Percentiles rank a stretch among this genome's conserved stretches.
phyloP scores from a whole-genome alignment of 2,329 filamentous ascomycete species.

The Cladophialophora exuberans region DNA sequence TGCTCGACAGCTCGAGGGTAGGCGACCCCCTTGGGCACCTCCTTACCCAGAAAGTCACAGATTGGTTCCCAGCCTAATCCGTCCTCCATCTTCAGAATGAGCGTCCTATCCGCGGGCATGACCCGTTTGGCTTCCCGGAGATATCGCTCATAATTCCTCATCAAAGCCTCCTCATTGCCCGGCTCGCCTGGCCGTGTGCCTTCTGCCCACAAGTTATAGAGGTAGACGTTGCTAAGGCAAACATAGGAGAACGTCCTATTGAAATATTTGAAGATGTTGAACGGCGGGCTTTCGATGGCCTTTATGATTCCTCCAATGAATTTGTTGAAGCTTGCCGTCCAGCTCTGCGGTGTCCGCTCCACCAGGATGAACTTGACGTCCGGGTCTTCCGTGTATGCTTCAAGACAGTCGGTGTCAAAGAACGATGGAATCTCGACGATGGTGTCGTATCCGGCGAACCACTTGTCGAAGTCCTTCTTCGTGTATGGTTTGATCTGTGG shows the following conservation, averaged over 20 bases:
- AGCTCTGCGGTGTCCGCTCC: slow-evolving; percentile 5
- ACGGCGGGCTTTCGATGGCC: not conserved
- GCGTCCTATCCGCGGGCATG: slow-evolving; percentile 1
- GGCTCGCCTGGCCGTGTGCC: not conserved
- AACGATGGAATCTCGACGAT: slow-evolving; percentile 5
- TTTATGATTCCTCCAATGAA: not conserved
- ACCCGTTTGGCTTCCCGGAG: slow-evolving; percentile 1
- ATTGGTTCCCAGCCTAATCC: slow-evolving; percentile 9
- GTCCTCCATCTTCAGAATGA: slow-evolving; percentile 5
- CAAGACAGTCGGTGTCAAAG: slow-evolving; percentile 5
- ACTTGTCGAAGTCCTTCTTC: slow-evolving; percentile 11
- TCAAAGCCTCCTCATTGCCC: slow-evolving; percentile 1
- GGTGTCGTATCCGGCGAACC: slow-evolving; percentile 8
- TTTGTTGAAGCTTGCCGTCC: not conserved
- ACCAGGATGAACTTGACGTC: slow-evolving; percentile 9
- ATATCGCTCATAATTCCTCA: slow-evolving; percentile 10
- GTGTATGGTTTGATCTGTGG: not conserved
- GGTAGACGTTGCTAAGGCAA: not conserved
- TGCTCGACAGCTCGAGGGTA: slow-evolving; percentile 1
- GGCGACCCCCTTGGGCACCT: slow-evolving; percentile 3
- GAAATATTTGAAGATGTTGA: slow-evolving; percentile 9
- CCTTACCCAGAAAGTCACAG: slow-evolving; percentile 9
- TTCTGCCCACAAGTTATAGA: slow-evolving; percentile 1
- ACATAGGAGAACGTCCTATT: slow-evolving; percentile 4
- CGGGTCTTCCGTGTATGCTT: slow-evolving; percentile 5